Conservation (phyloP, 1,284 basidiomycete genomes). For the Pholiota adiposa region DNA sequence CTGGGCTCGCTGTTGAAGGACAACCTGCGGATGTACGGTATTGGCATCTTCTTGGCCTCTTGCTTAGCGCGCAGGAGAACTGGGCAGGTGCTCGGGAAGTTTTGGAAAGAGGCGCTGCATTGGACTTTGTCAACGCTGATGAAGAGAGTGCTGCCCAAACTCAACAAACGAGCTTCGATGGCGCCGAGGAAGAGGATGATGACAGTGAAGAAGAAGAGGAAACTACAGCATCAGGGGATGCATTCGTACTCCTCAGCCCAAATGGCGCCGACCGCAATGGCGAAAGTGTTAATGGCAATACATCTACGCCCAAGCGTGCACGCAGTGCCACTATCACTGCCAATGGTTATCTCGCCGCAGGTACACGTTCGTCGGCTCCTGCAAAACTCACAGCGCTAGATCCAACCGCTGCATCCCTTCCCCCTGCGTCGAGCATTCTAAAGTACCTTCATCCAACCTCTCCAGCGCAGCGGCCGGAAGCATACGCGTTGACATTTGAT, state of each 20-base stretch:
- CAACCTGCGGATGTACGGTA: conserved; percentile 76
- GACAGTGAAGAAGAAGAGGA: background rate
- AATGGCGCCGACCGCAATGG: background rate
- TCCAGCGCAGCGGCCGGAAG: background rate
- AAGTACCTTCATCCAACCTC: conserved; percentile 2
- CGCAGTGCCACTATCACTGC: background rate
- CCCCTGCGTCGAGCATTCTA: background rate
- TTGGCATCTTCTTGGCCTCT: conserved; percentile 91
- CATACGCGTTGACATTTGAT: conserved; percentile 48
- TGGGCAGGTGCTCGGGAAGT: conserved; percentile 83
- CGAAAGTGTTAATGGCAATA: background rate
- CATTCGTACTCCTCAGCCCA: background rate
- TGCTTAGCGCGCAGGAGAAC: conserved; percentile 81
- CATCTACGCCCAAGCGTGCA: background rate
- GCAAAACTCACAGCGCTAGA: background rate
- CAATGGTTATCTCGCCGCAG: background rate
- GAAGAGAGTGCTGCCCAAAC: conserved; percentile 19
- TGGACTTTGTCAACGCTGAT: conserved; percentile 28
- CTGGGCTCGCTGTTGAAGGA: conserved; percentile 78
- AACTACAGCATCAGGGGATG: background rate
- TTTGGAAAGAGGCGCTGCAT: conserved; percentile 60
- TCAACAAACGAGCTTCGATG: conserved; percentile 4
- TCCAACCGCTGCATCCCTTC: background rate
- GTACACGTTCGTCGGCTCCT: background rate
- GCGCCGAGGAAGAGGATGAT: conserved; percentile 18